Evolutionary conservation across 2,329 filamentous ascomycete genomes (phyloP).

Genomic region (Emmonsiellopsis sp.): DNA sequence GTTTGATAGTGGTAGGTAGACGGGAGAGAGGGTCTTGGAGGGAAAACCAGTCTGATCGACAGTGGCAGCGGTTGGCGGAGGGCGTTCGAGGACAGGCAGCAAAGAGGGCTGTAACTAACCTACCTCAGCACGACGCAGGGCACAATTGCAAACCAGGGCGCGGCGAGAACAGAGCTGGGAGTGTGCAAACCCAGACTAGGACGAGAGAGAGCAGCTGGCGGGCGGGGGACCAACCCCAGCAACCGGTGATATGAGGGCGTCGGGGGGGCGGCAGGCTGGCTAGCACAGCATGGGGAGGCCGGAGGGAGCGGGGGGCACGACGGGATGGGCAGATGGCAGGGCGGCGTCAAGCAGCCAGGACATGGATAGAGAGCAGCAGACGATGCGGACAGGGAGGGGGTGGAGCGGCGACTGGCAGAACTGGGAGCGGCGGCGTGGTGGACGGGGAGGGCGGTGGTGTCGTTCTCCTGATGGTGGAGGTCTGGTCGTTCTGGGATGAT

Average conservation of each 20-base stretch:
- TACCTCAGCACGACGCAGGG: neutral
- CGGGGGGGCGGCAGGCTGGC: neutral
- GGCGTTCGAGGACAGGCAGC: neutral
- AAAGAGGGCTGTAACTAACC: neutral
- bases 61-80: neutral
- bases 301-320: neutral
- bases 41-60: no score
- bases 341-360: no score
- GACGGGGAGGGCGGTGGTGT: no score
- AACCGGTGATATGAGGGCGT: neutral
- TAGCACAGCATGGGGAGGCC: neutral
- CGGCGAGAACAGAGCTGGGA: neutral
- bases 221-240: slow-evolving; percentile 2
- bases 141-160: neutral
- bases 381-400: no score
- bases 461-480: no score
- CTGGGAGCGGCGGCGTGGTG: no score
- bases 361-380: no score
- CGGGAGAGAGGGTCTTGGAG: no score
- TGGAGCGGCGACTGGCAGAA: no score
- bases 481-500: no score
- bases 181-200: neutral
- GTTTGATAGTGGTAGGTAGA: no score
- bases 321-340: no score
- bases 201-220: neutral